Conservation (phyloP, 345 rosid genomes). For the Populus davidiana region DNA sequence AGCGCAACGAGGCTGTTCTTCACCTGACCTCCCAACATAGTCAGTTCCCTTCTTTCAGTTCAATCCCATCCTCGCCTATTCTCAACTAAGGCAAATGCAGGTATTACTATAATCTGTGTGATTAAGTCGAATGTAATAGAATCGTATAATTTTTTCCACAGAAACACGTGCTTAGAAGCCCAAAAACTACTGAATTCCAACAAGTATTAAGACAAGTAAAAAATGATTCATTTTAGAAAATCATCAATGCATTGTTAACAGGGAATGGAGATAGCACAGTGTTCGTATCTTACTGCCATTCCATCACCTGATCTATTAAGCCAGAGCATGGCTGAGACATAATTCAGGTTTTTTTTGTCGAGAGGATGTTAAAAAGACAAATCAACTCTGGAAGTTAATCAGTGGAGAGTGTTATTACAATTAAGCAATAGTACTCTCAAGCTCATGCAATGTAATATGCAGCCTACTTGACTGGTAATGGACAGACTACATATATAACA, state of each 20-base stretch:
- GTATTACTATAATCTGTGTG: background rate
- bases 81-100: conserved; percentile 3
- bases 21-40: background rate
- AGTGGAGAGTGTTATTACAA: background rate
- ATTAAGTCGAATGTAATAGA: background rate
- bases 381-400: background rate
- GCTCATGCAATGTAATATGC: background rate
- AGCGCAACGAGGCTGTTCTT: background rate
- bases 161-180: background rate
- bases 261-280: background rate
- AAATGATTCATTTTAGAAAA: background rate
- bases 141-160: background rate
- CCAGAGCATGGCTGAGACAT: background rate
- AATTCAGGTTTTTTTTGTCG: background rate
- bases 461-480: conserved; percentile 1
- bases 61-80: conserved; percentile 1
- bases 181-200: conserved; percentile 2
- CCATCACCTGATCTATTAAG: background rate
- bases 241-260: background rate
- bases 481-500: conserved; percentile 13
- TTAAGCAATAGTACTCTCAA: background rate
- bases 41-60: background rate
- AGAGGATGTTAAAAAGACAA: background rate
- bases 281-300: background rate
- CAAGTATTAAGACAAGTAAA: background rate